Base-by-base conservation (phyloP, 768 basidiomycete species). In the Panaeolus papilionaceus region DNA sequence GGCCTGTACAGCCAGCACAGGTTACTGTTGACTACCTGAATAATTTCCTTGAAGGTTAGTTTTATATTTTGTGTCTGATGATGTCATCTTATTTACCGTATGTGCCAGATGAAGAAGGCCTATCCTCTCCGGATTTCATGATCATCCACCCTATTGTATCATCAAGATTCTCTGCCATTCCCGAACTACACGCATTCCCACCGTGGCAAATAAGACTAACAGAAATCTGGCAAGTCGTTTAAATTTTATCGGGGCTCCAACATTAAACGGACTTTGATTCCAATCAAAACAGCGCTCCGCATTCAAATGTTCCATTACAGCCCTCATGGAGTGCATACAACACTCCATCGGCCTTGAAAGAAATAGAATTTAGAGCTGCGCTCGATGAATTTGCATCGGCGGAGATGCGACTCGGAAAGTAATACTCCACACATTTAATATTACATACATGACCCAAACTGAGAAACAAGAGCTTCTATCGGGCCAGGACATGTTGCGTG, bases 161-260 rank as follows among this genome's bases (percentile, higher is more conserved):
- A 2, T 74, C 78, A 12, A 76, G 75, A 42, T 76, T 79, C 42
- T 75, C 73, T 44, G 72, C 79, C 26, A 87, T 91, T 0, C 76
- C 90, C 63, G 92, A 94, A 75, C 79, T 94, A 23, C 79, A 90
- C 70, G 91, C 90, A 4, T 94, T 91, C 72, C 93, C 93, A 18
- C 93, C 93, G 16, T 95, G 93, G 93, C 93, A 95, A 71, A 86
- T 89, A n/a, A 82, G 89, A 65, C 79, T 95, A 47, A 92, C 92
- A 54, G 93, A 95, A 76, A 88, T 95, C 68, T 84, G 89, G 93
- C 94, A 74, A 78, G 91, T 61, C 20, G 8, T 33, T 58, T 58
- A 12, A 14, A 4, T 58, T 58, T 3, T 58, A 3, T 16, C 11
- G 11, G 54, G 11, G 23, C 4, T 51, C 2, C 23, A 49, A 3